Evolutionary conservation across 2,329 filamentous ascomycete species (phyloP).

Genomic region (Camillea tinctor): DNA sequence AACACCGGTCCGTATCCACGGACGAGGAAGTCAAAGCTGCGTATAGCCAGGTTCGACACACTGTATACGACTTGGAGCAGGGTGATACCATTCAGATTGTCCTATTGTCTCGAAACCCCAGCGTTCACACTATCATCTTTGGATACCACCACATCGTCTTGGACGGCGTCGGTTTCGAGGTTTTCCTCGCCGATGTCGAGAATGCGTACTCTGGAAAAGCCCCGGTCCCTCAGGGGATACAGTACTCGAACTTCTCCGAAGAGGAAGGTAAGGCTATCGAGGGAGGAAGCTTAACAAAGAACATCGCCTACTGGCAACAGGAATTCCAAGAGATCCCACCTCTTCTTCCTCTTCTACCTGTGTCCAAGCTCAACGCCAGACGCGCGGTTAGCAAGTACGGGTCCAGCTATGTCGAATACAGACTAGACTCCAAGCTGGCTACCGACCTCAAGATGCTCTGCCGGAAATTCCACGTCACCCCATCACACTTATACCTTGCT

Average conservation of each 20-base stretch:
- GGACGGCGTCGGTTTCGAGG: conserved; percentile 8
- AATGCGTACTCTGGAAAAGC: conserved; percentile 1
- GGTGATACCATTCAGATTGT: not conserved
- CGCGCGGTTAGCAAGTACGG: conserved; percentile 12
- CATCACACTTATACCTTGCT: conserved; percentile 37
- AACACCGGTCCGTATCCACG: not conserved
- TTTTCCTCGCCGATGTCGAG: conserved; percentile 8
- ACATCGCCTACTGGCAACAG: not conserved
- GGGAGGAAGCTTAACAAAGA: not conserved
- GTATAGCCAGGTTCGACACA: not conserved
- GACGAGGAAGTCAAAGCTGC: not conserved
- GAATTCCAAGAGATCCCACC: not conserved
- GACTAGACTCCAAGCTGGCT: conserved; percentile 1
- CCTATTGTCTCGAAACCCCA: not conserved
- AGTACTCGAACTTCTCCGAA: conserved; percentile 1
- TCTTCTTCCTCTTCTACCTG: not conserved
- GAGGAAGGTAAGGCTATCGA: not conserved
- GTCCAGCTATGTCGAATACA: not conserved
- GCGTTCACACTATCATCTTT: conserved; percentile 1
- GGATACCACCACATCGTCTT: conserved; percentile 12
- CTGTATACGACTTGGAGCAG: not conserved
- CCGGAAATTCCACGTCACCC: conserved; percentile 4
- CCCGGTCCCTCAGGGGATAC: not conserved
- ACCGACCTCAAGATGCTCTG: not conserved
- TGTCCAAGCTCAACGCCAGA: not conserved